A percentile compares a stretch with the other conserved stretches of the same genome.
phyloP scores from a whole-genome alignment of 208 protist genomes.

The Trypanosoma mega region DNA sequence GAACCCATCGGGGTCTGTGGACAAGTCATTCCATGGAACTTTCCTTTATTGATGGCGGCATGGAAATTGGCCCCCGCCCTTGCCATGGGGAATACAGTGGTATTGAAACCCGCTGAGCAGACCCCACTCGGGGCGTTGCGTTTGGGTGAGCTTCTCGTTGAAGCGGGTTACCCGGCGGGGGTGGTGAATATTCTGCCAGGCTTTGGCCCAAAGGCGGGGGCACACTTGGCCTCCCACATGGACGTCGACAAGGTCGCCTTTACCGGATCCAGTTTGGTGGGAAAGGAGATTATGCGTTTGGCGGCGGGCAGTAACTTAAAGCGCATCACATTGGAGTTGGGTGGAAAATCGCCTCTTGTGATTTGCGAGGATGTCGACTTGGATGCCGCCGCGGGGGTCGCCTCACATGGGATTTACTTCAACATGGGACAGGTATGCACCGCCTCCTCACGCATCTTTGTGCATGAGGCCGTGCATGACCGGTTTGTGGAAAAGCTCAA shows the following conservation, averaged over 20 bases:
- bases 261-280: conserved; percentile 82
- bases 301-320: conserved; percentile 76
- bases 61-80: conserved; percentile 89
- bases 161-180: conserved; percentile 86
- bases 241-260: conserved; percentile 92
- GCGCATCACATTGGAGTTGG: conserved; percentile 84
- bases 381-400: conserved; percentile 53
- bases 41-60: conserved; percentile 84
- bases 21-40: conserved; percentile 92
- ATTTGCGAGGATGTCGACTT: conserved; percentile 83
- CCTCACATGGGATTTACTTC: conserved; percentile 66
- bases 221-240: conserved; percentile 55
- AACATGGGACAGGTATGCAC: conserved; percentile 88
- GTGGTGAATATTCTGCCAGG: conserved; percentile 89
- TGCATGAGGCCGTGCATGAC: conserved; percentile 81
- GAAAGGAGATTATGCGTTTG: conserved; percentile 62
- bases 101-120: conserved; percentile 91
- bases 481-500: conserved; percentile 66
- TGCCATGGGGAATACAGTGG: conserved; percentile 78
- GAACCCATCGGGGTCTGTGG: conserved; percentile 87
- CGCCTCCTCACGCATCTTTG: conserved; percentile 80
- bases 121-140: conserved; percentile 85
- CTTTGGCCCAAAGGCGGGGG: conserved; percentile 73
- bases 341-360: conserved; percentile 92
- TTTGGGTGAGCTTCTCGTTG: conserved; percentile 66